These are phyloP conservation scores for Aethionema arabicum DNA, from an alignment of 345 rosid genomes.

Conservation along the genomic window DNA sequence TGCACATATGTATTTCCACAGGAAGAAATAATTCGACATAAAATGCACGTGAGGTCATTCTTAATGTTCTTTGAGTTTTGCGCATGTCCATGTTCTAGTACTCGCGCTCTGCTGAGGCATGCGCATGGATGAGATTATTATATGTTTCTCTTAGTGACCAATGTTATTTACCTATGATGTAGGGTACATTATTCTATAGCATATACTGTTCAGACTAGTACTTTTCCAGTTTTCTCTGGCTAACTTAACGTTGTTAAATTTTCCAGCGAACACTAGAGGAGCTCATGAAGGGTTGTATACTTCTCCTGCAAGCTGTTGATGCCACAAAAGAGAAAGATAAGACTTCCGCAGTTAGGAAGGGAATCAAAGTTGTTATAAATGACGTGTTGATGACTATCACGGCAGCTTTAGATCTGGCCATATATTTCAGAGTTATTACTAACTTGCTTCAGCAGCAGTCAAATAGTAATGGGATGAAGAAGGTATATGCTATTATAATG, in stretches of 20 bases:
- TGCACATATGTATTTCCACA: neutral
- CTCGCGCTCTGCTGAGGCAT: too few relatives aligned
- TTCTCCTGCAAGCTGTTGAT: constrained; percentile 52
- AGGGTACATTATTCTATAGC: neutral
- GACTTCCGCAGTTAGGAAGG: constrained; percentile 47
- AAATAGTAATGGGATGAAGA: constrained; percentile 58
- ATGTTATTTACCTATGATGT: neutral
- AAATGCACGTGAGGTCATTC: constrained; percentile 8
- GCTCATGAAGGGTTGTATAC: constrained; percentile 69
- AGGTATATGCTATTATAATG: constrained; percentile 47
- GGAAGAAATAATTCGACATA: neutral
- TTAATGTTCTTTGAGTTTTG: neutral
- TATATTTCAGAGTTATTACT: constrained; percentile 67
- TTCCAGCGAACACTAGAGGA: constrained; percentile 67
- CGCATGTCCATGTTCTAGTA: constrained; percentile 3
- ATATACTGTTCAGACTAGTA: neutral
- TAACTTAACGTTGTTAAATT: neutral
- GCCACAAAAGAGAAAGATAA: constrained; percentile 44
- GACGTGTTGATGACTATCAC: constrained; percentile 60
- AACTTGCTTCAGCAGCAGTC: constrained; percentile 60
- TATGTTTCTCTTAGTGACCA: neutral
- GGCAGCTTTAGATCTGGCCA: constrained; percentile 54
- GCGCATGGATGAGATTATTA: neutral
- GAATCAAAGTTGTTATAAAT: constrained; percentile 52
- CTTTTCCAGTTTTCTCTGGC: neutral